Evolutionary conservation across 176 grass and related monocot genomes (phyloP), one percentile per base, ranked within the genome.

Genomic region (Avena sativa): DNA sequence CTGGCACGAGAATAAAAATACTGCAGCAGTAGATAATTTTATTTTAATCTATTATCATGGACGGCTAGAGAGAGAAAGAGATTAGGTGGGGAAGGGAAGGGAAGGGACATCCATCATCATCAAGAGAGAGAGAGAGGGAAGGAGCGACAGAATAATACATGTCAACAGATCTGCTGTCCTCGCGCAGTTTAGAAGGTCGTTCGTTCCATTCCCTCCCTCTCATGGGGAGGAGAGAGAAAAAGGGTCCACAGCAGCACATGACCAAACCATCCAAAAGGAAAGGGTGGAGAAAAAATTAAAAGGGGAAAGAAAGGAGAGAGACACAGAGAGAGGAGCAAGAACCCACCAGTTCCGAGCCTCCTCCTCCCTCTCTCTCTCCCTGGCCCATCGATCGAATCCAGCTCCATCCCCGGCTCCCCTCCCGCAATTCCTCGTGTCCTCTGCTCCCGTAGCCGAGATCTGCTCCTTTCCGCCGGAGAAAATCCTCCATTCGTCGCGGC

Each of bases 301-400:
- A 81, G 20, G 44, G 30, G 71, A 52, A 51, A 78, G 86, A 51
- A 69, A 14, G 50, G 36, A 50, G 38, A 63, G 53, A 79, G 48
- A 70, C 28, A 48, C 46, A 61, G 49, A 81, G 60, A 59, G 26
- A 34, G 71, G 69, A 83, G 40, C 88, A 90, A 90, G 84, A 90
- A 90, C 63, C 63, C 84, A 77, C 84, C 75, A 60, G 84, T 48
- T 76, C 56, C 51, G 63, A 66, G 62, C 63, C 63, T 32, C 63
- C 62, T 32, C 67, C 36, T 23, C 16, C 21, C 40, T 43, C 40
- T 43, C 40, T 28, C 28, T 1, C 40, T 43, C 40, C 51, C 50
- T 82, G 82, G 90, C 78, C 89, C 92, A 89, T 92, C 92, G 81
- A 85, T 89, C 92, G 84, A 87, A 91, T 94, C 89, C 86, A 84